These are phyloP conservation scores for Zygotorulaspora danielsina DNA, from an alignment of 805 yeast species.

Conservation along the genomic window DNA sequence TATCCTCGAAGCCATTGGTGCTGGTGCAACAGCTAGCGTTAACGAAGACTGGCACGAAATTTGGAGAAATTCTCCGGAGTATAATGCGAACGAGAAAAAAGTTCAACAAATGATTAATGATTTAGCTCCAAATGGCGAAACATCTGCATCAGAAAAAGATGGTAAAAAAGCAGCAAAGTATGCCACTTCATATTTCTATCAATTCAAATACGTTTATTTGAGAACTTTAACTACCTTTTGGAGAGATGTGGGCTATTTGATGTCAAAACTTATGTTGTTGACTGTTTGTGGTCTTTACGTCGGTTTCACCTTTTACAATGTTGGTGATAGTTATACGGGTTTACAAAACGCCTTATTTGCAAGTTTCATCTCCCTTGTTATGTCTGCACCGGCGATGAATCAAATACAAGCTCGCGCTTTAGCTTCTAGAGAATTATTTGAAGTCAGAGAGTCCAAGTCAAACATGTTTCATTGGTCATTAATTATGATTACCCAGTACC, in stretches of 20 bases:
- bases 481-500: constrained; percentile 48
- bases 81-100: constrained; percentile 29
- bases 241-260: constrained; percentile 59
- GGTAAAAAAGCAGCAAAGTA: constrained; percentile 16
- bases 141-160: constrained; percentile 11
- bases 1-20: constrained; percentile 44
- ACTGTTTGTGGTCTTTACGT: constrained; percentile 54
- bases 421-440: constrained; percentile 56
- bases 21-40: constrained; percentile 42
- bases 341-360: constrained; percentile 58
- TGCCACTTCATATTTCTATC: constrained; percentile 42
- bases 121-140: constrained; percentile 9
- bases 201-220: constrained; percentile 39
- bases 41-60: constrained; percentile 55
- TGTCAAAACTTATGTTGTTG: constrained; percentile 52
- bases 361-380: constrained; percentile 53
- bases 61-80: constrained; percentile 49
- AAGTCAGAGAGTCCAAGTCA: constrained; percentile 65
- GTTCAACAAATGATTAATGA: constrained; percentile 29
- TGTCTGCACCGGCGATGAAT: constrained; percentile 52
- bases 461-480: constrained; percentile 72
- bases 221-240: constrained; percentile 45
- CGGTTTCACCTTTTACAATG: constrained; percentile 68
- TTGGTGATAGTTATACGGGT: constrained; percentile 49
- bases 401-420: constrained; percentile 61